Evolutionary conservation across 139 green algal genomes (phyloP).

Genomic region (Pycnococcus provasolii): DNA sequence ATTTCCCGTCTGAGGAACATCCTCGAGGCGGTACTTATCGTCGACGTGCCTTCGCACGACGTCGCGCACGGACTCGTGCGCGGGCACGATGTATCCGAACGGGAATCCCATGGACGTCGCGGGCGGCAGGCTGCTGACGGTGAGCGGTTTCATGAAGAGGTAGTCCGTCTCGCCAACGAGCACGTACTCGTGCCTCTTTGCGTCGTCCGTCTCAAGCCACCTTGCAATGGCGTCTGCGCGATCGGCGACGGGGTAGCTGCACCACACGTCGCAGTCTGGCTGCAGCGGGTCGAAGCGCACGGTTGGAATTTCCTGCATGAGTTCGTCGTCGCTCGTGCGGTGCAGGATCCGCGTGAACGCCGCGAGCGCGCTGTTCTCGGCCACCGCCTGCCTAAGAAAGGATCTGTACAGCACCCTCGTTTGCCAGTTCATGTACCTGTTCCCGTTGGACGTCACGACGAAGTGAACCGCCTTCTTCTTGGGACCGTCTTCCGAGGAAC

Average conservation of each 20-base stretch:
- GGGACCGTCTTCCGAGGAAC: too few species aligned
- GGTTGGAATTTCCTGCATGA: slow-evolving; percentile 35
- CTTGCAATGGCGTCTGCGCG: slow-evolving; percentile 10
- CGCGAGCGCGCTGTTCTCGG: background rate
- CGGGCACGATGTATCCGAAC: slow-evolving; percentile 24
- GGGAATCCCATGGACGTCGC: slow-evolving; percentile 4
- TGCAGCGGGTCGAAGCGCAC: slow-evolving; percentile 22
- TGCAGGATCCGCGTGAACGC: slow-evolving; percentile 40
- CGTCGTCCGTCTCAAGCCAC: slow-evolving; percentile 15
- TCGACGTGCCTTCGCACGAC: slow-evolving; percentile 18
- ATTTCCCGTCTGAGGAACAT: slow-evolving; percentile 46
- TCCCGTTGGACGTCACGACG: slow-evolving; percentile 27
- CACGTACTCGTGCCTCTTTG: slow-evolving; percentile 10
- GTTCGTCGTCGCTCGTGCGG: slow-evolving; percentile 34
- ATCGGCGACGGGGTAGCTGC: slow-evolving; percentile 22
- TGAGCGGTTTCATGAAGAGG: slow-evolving; percentile 9
- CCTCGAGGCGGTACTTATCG: slow-evolving; percentile 20
- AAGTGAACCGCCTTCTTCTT: slow-evolving; percentile 7
- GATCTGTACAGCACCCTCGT: slow-evolving; percentile 23
- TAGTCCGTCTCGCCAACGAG: slow-evolving; percentile 27
- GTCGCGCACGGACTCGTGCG: slow-evolving; percentile 23
- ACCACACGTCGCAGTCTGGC: slow-evolving; percentile 31
- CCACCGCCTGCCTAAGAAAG: slow-evolving; percentile 6
- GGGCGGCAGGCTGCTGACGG: background rate
- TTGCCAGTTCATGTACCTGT: slow-evolving; percentile 33